Conservation (phyloP, 495 filamentous ascomycete genomes). For the Trichoderma asperelloides region DNA sequence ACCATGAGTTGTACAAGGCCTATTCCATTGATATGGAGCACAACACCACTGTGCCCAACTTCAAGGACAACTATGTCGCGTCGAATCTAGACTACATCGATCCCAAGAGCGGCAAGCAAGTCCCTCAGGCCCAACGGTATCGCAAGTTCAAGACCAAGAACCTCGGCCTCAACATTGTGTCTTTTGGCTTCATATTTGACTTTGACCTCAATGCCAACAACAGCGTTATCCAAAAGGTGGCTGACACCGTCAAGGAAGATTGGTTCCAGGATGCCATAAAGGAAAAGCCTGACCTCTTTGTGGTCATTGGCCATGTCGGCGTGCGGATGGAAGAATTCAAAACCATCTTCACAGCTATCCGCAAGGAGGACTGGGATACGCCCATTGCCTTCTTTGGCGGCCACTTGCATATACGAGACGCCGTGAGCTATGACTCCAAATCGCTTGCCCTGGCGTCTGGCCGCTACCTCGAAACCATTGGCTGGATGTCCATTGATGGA, state of each 20-base stretch:
- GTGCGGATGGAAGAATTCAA: conserved; percentile 70
- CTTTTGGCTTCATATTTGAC: conserved; percentile 91
- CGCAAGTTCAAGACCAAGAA: conserved; percentile 86
- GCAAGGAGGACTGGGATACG: conserved; percentile 63
- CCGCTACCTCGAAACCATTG: conserved; percentile 97
- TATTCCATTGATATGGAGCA: conserved; percentile 72
- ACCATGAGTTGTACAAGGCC: conserved; percentile 87
- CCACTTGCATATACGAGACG: conserved; percentile 85
- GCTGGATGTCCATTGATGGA: conserved; percentile 82
- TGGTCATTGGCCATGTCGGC: conserved; percentile 81
- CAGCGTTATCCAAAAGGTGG: conserved; percentile 70
- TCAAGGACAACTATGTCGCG: conserved; percentile 65
- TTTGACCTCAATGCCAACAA: conserved; percentile 86
- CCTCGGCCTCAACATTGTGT: conserved; percentile 69
- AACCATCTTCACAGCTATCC: conserved; percentile 68
- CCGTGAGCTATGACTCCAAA: conserved; percentile 67
- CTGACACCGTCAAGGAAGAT: conserved; percentile 65
- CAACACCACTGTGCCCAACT: conserved; percentile 67
- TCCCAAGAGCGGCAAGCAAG: conserved; percentile 53
- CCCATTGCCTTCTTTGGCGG: conserved; percentile 94
- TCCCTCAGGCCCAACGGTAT: conserved; percentile 73
- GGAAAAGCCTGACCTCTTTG: conserved; percentile 79
- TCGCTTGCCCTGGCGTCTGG: conserved; percentile 80
- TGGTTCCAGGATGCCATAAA: conserved; percentile 88
- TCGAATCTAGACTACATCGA: conserved; percentile 89